A percentile compares a stretch with the other conserved stretches of the same genome.
Evolutionary conservation across 2,329 filamentous ascomycete genomes (phyloP).

Genomic region (Ramularia collo-cygni): DNA sequence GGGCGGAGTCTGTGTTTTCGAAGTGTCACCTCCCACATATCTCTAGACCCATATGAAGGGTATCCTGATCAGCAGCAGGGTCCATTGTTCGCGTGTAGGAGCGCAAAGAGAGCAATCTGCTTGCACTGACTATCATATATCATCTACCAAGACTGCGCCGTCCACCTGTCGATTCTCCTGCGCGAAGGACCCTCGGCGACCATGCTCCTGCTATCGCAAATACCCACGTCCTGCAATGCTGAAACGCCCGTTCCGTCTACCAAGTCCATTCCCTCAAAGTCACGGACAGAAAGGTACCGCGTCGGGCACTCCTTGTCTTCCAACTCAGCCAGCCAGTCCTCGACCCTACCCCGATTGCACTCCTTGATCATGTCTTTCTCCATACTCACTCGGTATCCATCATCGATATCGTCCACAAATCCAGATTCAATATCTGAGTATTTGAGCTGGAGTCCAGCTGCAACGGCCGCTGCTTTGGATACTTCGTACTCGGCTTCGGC

Average conservation of each 20-base stretch:
- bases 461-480: slow-evolving; percentile 7
- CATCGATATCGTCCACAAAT: slow-evolving; percentile 14
- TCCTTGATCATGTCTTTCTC: slow-evolving; percentile 6
- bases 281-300: neutral
- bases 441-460: slow-evolving; percentile 7
- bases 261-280: neutral
- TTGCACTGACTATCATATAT: no score
- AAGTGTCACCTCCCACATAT: no score
- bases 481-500: slow-evolving; percentile 14
- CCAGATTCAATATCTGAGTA: slow-evolving; percentile 9
- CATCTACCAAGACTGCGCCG: no score
- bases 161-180: slow-evolving; percentile 17
- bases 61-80: no score
- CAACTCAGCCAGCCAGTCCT: slow-evolving; percentile 6
- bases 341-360: slow-evolving; percentile 1
- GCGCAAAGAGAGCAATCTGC: no score
- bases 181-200: slow-evolving; percentile 14
- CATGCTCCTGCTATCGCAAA: slow-evolving; percentile 17
- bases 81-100: no score
- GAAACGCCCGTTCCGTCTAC: slow-evolving; percentile 1
- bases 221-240: slow-evolving; percentile 13
- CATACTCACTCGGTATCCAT: slow-evolving; percentile 11
- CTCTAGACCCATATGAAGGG: no score
- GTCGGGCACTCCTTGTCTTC: neutral
- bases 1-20: no score